phyloP scores from a whole-genome alignment of 371 early-diverging fungal species.

The Smittium culicis region DNA sequence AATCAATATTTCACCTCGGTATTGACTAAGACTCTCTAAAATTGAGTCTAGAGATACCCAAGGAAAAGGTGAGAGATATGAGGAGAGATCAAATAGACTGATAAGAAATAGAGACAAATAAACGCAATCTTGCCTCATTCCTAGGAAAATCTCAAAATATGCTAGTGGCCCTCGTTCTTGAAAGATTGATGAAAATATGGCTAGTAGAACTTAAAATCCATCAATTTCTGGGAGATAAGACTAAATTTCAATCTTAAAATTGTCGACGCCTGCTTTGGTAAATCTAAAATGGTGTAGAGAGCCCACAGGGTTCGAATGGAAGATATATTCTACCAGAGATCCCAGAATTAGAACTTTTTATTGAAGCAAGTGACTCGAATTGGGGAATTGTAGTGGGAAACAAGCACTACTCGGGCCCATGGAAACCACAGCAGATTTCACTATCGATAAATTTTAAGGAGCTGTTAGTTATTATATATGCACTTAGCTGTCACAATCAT shows the following conservation, averaged over 20 bases:
- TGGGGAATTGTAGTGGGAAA: neutral
- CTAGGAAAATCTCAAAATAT: slow-evolving; percentile 11
- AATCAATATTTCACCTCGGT: neutral
- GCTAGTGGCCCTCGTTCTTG: neutral
- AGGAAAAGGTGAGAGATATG: neutral
- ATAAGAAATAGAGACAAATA: neutral
- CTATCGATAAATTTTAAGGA: slow-evolving; percentile 3
- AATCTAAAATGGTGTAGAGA: neutral
- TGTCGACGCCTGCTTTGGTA: neutral
- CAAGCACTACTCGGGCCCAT: neutral
- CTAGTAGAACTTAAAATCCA: neutral
- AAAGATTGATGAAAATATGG: neutral
- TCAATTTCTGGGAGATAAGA: neutral
- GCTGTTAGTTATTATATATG: neutral
- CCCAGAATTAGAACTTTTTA: neutral
- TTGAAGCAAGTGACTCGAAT: neutral
- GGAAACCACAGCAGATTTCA: neutral
- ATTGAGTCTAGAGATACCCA: neutral
- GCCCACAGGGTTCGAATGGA: neutral
- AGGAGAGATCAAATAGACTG: neutral
- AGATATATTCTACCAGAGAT: neutral
- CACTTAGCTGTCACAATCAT: neutral
- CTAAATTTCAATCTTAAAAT: neutral
- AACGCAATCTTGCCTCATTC: slow-evolving; percentile 9
- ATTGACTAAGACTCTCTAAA: neutral